Evolutionary conservation across 2,329 filamentous ascomycete species (phyloP), one percentile per base, ranked within the genome.

Genomic region (Ophiostoma quercus): DNA sequence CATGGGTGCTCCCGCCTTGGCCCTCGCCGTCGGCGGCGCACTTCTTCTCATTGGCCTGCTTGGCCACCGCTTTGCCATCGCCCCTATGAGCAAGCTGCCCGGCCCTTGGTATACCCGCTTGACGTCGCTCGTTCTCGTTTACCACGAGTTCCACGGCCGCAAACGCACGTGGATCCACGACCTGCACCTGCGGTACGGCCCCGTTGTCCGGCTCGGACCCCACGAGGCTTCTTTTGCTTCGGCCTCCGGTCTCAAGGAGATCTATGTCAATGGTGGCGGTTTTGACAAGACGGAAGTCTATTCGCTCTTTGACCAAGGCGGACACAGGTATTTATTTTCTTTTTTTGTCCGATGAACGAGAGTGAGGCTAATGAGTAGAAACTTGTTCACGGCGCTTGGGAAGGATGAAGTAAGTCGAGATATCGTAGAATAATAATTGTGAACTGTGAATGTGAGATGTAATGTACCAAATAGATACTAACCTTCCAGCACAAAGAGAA

Each of bases 381-480:
- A 65, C 34, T 16, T 65, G 34, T 65, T 65, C 19, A 65, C 34
- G 19, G 62, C 62, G 9, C 62, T 65, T 3, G 4, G 62, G 12
- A 65, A 65, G 57, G 54, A 66, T 32, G 66, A 89, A 63, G 57
- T 62, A 62, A 62, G 60, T 63, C 60, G 25, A 32, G 57, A 34
- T 34, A 62, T n/a, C 60, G 60, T 63, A 63, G 32, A 22, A 25
- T 4, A 16, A 25, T n/a, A 8, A 57, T 25, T 43, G 12, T 19
- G 14, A 47, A 43, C 41, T 34, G 43, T 47, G 16, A 62, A 34
- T 19, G 25, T 7, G 7, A 62, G 32, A 62, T 14, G 57, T 7
- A 29, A 29, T 29, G 1, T 5, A 62, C 7, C 32, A 19, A 63
- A 37, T 2, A n/a, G 8, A 22, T 2, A 63, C 60, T 37, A 19